A percentile compares a stretch with the other conserved stretches of the same genome.
Conservation (phyloP, 2,329 filamentous ascomycete species). For the Capronia americana region DNA sequence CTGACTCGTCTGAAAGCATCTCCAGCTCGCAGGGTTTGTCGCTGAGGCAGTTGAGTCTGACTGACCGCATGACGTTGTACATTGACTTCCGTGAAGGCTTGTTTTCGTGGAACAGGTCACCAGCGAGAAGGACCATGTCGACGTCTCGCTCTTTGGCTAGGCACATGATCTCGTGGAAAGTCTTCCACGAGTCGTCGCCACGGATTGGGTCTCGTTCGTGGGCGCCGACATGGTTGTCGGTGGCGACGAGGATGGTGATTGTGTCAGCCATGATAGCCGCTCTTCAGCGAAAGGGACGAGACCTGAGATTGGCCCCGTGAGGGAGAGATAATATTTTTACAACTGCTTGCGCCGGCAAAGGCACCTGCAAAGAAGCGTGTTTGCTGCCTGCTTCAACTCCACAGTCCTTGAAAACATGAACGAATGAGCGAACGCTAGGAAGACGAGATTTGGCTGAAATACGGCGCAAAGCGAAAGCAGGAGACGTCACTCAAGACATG, state of each 20-base stretch:
- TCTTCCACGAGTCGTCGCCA: conserved; percentile 96
- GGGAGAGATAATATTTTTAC: neutral
- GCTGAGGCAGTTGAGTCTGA: conserved; percentile 91
- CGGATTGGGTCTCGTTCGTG: conserved; percentile 90
- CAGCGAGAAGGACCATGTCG: conserved; percentile 94
- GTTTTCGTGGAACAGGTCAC: conserved; percentile 97
- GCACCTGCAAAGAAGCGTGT: conserved; percentile 13
- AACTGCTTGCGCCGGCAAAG: neutral
- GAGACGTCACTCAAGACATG: neutral
- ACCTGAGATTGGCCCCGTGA: neutral
- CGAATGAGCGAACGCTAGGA: neutral
- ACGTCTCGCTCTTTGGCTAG: conserved; percentile 87
- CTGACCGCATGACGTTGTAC: conserved; percentile 95
- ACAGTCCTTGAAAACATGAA: neutral
- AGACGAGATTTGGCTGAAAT: neutral
- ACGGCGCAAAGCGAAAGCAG: neutral
- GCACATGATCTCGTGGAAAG: conserved; percentile 93
- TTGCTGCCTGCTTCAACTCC: conserved; percentile 22
- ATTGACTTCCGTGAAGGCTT: conserved; percentile 94
- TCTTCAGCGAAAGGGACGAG: conserved; percentile 38
- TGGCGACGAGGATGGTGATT: conserved; percentile 91
- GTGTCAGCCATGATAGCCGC: conserved; percentile 68
- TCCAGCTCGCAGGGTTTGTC: conserved; percentile 95
- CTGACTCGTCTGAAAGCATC: conserved; percentile 89
- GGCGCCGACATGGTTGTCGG: conserved; percentile 97